These are phyloP conservation scores for Diaporthe citri DNA, from an alignment of 2,329 filamentous ascomycete genomes.

Conservation along the genomic window DNA sequence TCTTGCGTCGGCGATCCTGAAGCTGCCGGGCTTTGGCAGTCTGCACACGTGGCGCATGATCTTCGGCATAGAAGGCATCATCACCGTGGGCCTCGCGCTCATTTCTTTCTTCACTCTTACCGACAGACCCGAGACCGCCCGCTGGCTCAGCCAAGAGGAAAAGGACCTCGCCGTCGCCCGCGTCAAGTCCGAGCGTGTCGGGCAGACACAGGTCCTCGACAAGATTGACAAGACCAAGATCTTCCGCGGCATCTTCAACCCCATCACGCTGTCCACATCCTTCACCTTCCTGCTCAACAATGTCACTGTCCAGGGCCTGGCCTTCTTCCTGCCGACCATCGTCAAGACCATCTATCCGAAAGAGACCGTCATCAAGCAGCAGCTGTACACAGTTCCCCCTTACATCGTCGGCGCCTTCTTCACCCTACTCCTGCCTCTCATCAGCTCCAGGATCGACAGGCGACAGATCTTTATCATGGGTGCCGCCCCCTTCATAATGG, in stretches of 20 bases:
- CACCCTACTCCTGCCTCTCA: constrained; percentile 70
- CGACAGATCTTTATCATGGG: constrained; percentile 72
- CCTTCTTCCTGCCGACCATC: constrained; percentile 78
- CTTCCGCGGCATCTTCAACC: constrained; percentile 72
- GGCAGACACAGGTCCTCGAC: constrained; percentile 72
- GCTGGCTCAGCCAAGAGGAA: constrained; percentile 75
- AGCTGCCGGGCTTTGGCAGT: constrained; percentile 68
- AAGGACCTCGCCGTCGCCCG: constrained; percentile 75
- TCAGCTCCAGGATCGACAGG: constrained; percentile 71
- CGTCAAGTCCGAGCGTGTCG: constrained; percentile 77
- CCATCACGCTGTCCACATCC: constrained; percentile 68
- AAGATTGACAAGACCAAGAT: constrained; percentile 71
- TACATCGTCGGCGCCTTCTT: constrained; percentile 79
- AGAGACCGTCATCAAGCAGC: constrained; percentile 69
- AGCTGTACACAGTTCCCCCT: constrained; percentile 78
- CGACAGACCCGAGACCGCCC: constrained; percentile 75
- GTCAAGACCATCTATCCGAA: constrained; percentile 75
- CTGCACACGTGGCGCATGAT: constrained; percentile 76
- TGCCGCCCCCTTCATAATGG: constrained; percentile 73
- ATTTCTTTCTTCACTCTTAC: constrained; percentile 75
- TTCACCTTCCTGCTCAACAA: constrained; percentile 75
- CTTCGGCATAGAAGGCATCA: constrained; percentile 77
- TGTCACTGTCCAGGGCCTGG: constrained; percentile 78
- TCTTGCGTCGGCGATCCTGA: constrained; percentile 68
- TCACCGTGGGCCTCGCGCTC: constrained; percentile 65